phyloP scores from a whole-genome alignment of 768 basidiomycete genomes.

The Tulasnella sp. region DNA sequence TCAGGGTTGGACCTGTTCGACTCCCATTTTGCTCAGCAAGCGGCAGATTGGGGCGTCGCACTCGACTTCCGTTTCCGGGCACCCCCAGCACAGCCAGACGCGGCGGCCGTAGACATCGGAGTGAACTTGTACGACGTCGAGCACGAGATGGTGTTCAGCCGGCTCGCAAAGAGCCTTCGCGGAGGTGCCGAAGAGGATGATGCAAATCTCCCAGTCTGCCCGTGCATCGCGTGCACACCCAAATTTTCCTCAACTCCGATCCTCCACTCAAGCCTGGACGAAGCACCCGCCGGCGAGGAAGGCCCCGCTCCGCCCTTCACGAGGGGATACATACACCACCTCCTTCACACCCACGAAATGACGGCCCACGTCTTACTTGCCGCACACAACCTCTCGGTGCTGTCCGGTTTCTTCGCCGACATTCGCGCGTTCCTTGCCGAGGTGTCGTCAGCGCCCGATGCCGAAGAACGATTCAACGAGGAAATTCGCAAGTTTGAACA shows the following conservation, averaged over 20 bases:
- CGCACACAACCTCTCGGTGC: constrained; percentile 68
- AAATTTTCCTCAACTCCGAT: constrained; percentile 26
- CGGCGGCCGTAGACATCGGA: constrained; percentile 46
- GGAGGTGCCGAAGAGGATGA: constrained; percentile 40
- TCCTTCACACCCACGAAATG: constrained; percentile 89
- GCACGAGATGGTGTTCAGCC: constrained; percentile 59
- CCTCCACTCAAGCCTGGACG: constrained; percentile 31
- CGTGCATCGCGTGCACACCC: constrained; percentile 36
- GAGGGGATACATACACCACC: constrained; percentile 76
- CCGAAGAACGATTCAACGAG: constrained; percentile 52
- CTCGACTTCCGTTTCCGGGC: constrained; percentile 75
- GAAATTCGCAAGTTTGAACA: constrained; percentile 25
- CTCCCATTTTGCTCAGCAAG: constrained; percentile 61
- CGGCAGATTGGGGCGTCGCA: constrained; percentile 66
- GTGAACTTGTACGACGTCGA: constrained; percentile 63
- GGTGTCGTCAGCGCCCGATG: constrained; percentile 23
- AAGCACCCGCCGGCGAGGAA: constrained; percentile 23
- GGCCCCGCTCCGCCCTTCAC: constrained; percentile 34
- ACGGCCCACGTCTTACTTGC: constrained; percentile 69
- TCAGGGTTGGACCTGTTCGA: constrained; percentile 77
- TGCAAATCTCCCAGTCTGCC: background rate
- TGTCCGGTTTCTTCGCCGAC: constrained; percentile 59
- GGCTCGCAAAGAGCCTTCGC: constrained; percentile 46
- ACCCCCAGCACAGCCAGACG: constrained; percentile 25
- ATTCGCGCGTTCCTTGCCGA: constrained; percentile 44